Evolutionary conservation across 2,329 filamentous ascomycete species (phyloP).

Genomic region (Trichoderma endophyticum): DNA sequence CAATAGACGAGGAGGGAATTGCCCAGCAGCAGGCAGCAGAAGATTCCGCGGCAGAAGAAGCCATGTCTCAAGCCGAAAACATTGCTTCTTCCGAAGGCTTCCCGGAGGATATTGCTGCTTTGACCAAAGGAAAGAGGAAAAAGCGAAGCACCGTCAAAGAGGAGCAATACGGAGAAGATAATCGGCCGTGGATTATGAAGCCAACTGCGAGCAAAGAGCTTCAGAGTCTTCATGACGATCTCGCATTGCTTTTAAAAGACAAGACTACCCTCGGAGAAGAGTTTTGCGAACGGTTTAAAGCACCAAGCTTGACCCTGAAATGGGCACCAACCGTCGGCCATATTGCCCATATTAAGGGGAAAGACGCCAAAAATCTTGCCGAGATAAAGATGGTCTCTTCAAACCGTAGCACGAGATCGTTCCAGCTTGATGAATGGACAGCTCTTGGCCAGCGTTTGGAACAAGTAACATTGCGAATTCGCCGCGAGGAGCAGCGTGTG

Average conservation of each 20-base stretch:
- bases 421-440: conserved; percentile 83
- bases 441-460: conserved; percentile 76
- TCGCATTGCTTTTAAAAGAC: conserved; percentile 58
- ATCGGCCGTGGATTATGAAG: conserved; percentile 63
- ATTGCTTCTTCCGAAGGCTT: conserved; percentile 65
- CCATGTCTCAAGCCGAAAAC: conserved; percentile 70
- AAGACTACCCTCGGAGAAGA: conserved; percentile 58
- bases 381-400: conserved; percentile 58
- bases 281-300: conserved; percentile 60
- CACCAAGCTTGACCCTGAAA: conserved; percentile 68
- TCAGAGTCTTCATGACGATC: conserved; percentile 61
- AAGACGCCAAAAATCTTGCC: conserved; percentile 52
- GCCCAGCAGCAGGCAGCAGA: conserved; percentile 74
- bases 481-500: conserved; percentile 78
- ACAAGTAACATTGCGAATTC: conserved; percentile 71
- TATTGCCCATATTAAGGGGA: conserved; percentile 85
- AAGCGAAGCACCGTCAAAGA: conserved; percentile 49
- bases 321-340: conserved; percentile 88
- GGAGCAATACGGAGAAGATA: conserved; percentile 59
- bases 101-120: conserved; percentile 50
- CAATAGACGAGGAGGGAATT: conserved; percentile 93
- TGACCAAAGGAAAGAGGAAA: conserved; percentile 55
- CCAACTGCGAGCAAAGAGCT: conserved; percentile 65
- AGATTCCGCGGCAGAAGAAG: conserved; percentile 66
- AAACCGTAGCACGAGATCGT: conserved; percentile 79